phyloP scores from a whole-genome alignment of 176 grass and related monocot species.

The Oryza glumipatula region DNA sequence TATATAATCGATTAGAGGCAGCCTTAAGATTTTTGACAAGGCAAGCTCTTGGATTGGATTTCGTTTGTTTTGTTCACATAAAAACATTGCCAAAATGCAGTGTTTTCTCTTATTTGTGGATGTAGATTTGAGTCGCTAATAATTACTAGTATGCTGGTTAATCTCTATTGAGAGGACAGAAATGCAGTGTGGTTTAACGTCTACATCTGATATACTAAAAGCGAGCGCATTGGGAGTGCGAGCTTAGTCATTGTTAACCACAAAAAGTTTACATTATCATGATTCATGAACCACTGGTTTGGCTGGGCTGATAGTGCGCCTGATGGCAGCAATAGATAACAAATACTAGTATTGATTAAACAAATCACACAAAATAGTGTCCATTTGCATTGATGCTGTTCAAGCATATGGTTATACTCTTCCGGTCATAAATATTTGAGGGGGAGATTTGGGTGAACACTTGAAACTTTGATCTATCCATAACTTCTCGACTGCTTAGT shows the following conservation, averaged over 20 bases:
- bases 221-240: neutral
- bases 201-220: neutral
- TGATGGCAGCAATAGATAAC: neutral
- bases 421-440: too few species aligned
- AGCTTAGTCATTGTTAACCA: slow-evolving; percentile 23
- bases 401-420: neutral
- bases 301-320: neutral
- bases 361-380: neutral
- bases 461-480: too few species aligned
- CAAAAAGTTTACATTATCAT: neutral
- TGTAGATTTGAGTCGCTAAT: too few species aligned
- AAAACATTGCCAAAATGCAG: neutral
- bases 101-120: too few species aligned
- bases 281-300: neutral
- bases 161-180: neutral
- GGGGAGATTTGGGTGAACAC: too few species aligned
- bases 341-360: neutral
- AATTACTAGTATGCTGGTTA: neutral
- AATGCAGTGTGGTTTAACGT: neutral
- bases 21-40: neutral
- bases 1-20: neutral
- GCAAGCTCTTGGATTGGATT: neutral
- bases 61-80: neutral
- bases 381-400: neutral
- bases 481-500: too few species aligned